Conservation (phyloP, 768 basidiomycete species). For the Panaeolus cyanescens region DNA sequence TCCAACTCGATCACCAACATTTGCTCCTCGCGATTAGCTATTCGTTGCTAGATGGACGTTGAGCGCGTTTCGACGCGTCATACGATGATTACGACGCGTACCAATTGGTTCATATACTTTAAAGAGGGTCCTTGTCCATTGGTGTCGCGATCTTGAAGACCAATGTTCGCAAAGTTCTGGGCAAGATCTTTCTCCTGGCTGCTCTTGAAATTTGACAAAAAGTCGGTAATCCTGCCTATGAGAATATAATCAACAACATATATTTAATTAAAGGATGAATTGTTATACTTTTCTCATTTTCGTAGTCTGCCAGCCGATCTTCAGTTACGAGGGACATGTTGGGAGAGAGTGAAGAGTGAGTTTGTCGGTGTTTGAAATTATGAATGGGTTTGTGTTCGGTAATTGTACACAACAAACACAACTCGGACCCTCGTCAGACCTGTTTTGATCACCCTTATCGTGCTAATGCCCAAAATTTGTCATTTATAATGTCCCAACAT, state of each 20-base stretch:
- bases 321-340: conserved; percentile 67
- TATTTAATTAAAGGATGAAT: neutral
- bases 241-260: conserved; percentile 3
- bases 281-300: conserved; percentile 66
- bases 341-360: conserved; percentile 27
- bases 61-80: conserved; percentile 30
- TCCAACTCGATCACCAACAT: conserved; percentile 88
- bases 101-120: conserved; percentile 87
- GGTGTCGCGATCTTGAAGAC: conserved; percentile 52
- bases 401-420: neutral
- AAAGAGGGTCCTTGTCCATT: conserved; percentile 35
- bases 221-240: conserved; percentile 68
- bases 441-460: neutral
- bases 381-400: conserved; percentile 9
- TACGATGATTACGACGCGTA: conserved; percentile 40
- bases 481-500: neutral
- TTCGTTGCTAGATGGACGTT: conserved; percentile 64
- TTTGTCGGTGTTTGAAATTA: conserved; percentile 40
- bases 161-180: conserved; percentile 69
- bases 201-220: conserved; percentile 69
- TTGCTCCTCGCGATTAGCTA: conserved; percentile 92
- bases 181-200: conserved; percentile 64
- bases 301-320: conserved; percentile 44
- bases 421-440: neutral
- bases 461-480: neutral